Conservation (phyloP, 805 yeast genomes). For the Saturnispora quitensis region DNA sequence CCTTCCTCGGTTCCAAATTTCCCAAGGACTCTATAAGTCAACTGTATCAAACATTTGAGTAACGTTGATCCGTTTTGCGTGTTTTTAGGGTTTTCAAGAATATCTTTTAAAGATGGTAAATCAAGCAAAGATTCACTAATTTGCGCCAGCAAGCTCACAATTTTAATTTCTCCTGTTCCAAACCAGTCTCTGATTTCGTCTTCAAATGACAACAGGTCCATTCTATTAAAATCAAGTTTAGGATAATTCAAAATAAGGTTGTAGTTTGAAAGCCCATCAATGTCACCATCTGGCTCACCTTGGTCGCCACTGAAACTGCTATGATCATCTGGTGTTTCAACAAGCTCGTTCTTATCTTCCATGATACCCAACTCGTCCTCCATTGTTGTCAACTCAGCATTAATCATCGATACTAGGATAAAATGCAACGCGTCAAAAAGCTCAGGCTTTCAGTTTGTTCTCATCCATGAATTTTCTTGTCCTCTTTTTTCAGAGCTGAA, state of each 20-base stretch:
- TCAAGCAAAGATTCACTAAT: constrained; percentile 1
- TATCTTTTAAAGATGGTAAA: background rate
- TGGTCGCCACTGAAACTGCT: constrained; percentile 14
- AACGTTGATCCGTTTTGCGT: constrained; percentile 1
- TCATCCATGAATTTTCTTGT: background rate
- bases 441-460: background rate
- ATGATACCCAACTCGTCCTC: constrained; percentile 23
- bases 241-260: constrained; percentile 32
- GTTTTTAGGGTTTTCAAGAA: background rate
- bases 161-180: constrained; percentile 23
- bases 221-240: constrained; percentile 34
- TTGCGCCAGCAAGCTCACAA: constrained; percentile 13
- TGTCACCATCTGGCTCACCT: constrained; percentile 19
- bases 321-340: constrained; percentile 25
- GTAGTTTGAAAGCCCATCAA: constrained; percentile 27
- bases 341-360: constrained; percentile 26
- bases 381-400: background rate
- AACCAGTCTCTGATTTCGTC: constrained; percentile 37
- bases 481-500: background rate
- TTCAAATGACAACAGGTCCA: constrained; percentile 28
- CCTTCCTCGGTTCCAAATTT: constrained; percentile 6
- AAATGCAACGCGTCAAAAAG: constrained; percentile 1
- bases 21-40: constrained; percentile 10
- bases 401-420: background rate
- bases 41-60: constrained; percentile 2